phyloP scores from a whole-genome alignment of 192 early-diverging fungal genomes.

The Backusella morwellensis region DNA sequence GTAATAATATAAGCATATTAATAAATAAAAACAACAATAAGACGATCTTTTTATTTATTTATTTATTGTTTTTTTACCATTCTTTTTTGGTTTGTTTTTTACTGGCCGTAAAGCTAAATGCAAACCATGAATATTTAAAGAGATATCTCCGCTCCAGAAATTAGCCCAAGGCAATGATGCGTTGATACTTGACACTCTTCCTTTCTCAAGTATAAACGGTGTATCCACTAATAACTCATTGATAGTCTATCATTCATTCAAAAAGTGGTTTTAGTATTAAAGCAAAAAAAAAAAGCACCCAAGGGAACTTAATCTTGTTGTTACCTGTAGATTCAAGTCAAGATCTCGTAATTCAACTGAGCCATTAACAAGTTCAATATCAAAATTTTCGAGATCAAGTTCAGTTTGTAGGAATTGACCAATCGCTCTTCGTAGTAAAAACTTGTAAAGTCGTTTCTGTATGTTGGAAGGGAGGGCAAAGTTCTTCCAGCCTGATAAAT shows the following conservation, averaged over 20 bases:
- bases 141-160: constrained; percentile 77
- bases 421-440: constrained; percentile 74
- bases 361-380: constrained; percentile 81
- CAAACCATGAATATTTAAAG: constrained; percentile 70
- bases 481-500: constrained; percentile 29
- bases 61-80: neutral
- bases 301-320: neutral
- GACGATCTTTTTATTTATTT: neutral
- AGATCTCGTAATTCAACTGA: constrained; percentile 75
- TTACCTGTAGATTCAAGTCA: constrained; percentile 75
- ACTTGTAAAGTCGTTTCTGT: constrained; percentile 84
- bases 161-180: constrained; percentile 82
- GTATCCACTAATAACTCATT: constrained; percentile 67
- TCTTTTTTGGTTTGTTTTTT: constrained; percentile 24
- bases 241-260: constrained; percentile 57
- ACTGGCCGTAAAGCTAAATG: constrained; percentile 50
- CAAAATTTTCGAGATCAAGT: constrained; percentile 77
- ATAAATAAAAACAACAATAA: neutral
- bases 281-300: neutral
- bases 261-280: neutral
- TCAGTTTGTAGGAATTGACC: constrained; percentile 81
- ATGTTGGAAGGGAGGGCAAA: constrained; percentile 63
- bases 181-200: constrained; percentile 64
- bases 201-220: constrained; percentile 69
- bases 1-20: neutral